Conservation (phyloP, 129 eudicot genomes). For the Sambucus nigra region DNA sequence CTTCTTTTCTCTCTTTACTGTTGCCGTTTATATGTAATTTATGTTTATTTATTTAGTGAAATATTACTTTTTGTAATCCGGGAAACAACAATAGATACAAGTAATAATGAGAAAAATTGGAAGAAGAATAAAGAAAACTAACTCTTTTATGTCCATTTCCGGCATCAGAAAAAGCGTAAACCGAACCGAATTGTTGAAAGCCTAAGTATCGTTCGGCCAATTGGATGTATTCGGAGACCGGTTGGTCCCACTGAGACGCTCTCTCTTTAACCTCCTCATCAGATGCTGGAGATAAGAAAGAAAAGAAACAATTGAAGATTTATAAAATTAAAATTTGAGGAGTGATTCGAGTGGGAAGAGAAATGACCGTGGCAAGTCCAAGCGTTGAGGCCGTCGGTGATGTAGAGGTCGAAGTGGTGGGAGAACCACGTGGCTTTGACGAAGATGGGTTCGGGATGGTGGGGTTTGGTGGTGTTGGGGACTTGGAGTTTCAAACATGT, state of each 20-base stretch:
- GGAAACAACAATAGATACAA: too few species aligned
- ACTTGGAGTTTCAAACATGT: slow-evolving; percentile 77
- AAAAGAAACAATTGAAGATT: neutral
- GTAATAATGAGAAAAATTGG: neutral
- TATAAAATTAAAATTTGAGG: neutral
- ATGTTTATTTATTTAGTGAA: too few species aligned
- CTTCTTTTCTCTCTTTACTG: too few species aligned
- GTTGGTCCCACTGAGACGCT: slow-evolving; percentile 82
- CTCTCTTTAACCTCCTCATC: slow-evolving; percentile 78
- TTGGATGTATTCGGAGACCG: slow-evolving; percentile 57
- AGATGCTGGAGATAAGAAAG: slow-evolving; percentile 51
- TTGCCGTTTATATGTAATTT: too few species aligned
- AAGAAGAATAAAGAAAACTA: slow-evolving; percentile 10
- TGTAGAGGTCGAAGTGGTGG: slow-evolving; percentile 53
- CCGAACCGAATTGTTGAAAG: slow-evolving; percentile 82
- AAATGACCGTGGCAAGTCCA: slow-evolving; percentile 64
- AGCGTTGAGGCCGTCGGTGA: slow-evolving; percentile 61
- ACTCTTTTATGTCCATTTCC: slow-evolving; percentile 61
- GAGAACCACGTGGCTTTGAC: slow-evolving; percentile 74
- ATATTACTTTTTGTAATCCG: too few species aligned
- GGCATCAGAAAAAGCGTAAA: slow-evolving; percentile 71
- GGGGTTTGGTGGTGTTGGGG: slow-evolving; percentile 12
- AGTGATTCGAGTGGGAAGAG: neutral
- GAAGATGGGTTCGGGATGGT: slow-evolving; percentile 38
- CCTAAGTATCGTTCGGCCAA: slow-evolving; percentile 71